A percentile compares a stretch with the other conserved stretches of the same genome.
Conservation (phyloP, 2,329 filamentous ascomycete genomes). For the Fusarium bulbicola region DNA sequence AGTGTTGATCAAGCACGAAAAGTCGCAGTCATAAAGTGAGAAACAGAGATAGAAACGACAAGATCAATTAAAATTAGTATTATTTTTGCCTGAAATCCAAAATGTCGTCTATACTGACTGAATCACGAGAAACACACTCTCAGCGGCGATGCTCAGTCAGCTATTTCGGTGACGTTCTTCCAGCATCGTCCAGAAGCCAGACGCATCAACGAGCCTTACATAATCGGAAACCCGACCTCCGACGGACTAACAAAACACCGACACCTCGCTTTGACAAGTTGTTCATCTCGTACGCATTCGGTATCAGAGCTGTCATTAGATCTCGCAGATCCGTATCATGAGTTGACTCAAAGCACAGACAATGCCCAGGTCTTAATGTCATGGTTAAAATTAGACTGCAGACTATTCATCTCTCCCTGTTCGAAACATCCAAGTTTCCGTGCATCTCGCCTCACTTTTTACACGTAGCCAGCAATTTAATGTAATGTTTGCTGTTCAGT, state of each 20-base stretch:
- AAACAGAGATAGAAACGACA: neutral
- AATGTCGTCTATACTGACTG: neutral
- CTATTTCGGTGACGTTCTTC: conserved; percentile 42
- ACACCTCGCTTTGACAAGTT: neutral
- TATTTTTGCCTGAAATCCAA: neutral
- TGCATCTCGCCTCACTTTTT: neutral
- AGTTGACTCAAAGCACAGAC: conserved; percentile 4
- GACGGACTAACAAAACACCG: conserved; percentile 6
- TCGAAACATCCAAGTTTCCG: neutral
- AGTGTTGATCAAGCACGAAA: conserved; percentile 6
- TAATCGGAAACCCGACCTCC: neutral
- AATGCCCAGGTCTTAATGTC: neutral
- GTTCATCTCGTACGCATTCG: neutral
- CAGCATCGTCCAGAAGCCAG: conserved; percentile 28
- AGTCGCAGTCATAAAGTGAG: neutral
- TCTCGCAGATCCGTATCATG: neutral
- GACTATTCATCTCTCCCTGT: neutral
- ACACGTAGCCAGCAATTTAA: neutral
- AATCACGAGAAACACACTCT: neutral
- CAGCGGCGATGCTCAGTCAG: conserved; percentile 42
- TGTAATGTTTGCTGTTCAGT: neutral
- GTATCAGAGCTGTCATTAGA: neutral
- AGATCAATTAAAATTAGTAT: neutral
- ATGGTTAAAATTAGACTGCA: conserved; percentile 32
- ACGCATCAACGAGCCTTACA: conserved; percentile 6